A percentile compares a stretch with the other conserved stretches of the same genome.
phyloP scores from a whole-genome alignment of 163 green algal genomes.

The Volvox carteri region DNA sequence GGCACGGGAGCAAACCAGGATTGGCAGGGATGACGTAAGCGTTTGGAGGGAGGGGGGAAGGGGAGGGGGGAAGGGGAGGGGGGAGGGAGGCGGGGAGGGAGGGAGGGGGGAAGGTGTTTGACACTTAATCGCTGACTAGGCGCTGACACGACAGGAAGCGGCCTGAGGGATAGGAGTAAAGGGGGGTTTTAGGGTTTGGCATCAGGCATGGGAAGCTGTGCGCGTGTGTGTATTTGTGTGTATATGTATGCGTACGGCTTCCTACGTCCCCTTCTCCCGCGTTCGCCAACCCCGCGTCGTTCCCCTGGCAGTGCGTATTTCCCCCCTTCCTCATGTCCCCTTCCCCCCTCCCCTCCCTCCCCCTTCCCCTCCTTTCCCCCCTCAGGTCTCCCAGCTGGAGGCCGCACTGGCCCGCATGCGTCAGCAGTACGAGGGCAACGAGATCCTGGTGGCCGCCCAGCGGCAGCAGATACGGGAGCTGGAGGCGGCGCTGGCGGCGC shows the following conservation, averaged over 20 bases:
- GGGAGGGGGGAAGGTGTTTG: not conserved
- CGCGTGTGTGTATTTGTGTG: too few relatives aligned
- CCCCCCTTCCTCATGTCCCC: too few relatives aligned
- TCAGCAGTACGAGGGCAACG: conserved; percentile 57
- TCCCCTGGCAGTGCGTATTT: too few relatives aligned
- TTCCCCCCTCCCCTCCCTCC: too few relatives aligned
- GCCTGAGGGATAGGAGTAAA: too few relatives aligned
- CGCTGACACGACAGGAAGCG: too few relatives aligned
- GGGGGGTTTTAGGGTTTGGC: too few relatives aligned
- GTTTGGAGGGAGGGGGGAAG: not conserved
- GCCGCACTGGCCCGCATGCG: conserved; percentile 30
- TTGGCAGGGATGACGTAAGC: conserved; percentile 34
- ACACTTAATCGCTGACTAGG: too few relatives aligned
- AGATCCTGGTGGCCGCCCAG: conserved; percentile 54
- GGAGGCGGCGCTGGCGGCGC: conserved; percentile 39
- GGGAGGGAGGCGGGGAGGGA: not conserved
- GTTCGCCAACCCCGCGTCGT: too few relatives aligned
- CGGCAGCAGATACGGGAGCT: conserved; percentile 54
- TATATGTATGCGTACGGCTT: too few relatives aligned
- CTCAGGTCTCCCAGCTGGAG: conserved; percentile 33
- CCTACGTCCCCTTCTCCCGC: too few relatives aligned
- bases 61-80: not conserved
- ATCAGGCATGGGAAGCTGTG: too few relatives aligned
- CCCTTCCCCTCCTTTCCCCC: not conserved
- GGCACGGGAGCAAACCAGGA: conserved; percentile 13